Evolutionary conservation across 148 eudicot genomes (phyloP), one percentile per base, ranked within the genome.

Genomic region (Euryodendron excelsum): DNA sequence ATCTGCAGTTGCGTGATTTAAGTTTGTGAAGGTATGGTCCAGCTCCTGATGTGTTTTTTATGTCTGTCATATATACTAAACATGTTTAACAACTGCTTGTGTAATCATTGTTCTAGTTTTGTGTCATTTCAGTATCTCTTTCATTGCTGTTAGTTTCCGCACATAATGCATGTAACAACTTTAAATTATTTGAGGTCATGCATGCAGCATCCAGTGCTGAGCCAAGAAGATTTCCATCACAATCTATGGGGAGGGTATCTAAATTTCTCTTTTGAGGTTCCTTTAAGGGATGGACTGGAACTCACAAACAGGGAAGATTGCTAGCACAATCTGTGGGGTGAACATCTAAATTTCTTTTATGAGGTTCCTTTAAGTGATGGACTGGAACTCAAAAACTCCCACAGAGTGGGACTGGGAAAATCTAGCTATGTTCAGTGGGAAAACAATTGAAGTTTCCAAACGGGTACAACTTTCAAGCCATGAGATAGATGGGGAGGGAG

Each of bases 371-470:
- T 82, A 84, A 25, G 78, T 77, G 81, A 90, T 90, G 93, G 91
- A 90, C 55, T 78, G 86, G 81, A 86, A 87, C 86, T 63, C 85
- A 30, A 90, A 80, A 65, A 55, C 66, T 52, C 37, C 78, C 45
- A 36, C 82, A 18, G 82, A 65, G 39, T 90, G 91, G 91, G 91
- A 90, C 67, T 90, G 87, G 93, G 93, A 88, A 75, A 88, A 82
- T 76, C 74, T 85, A 63, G 88, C 84, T 14, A 83, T 88, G 82
- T 83, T 79, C n/a, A 82, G 78, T 78, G 37, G 83, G 41, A 88
- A 77, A 81, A 65, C 77, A 52, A 72, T 77, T 50, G 90, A 86
- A 60, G 65, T 69, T 45, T 86, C 86, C 1, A 85, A 85, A 69
- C 83, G 80, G n/a, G 73, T 80, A 56, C 91, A 83, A 47, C 59